A percentile compares a stretch with the other conserved stretches of the same genome.
Conservation (phyloP, 768 basidiomycete species). For the Kwoniella sp. region DNA sequence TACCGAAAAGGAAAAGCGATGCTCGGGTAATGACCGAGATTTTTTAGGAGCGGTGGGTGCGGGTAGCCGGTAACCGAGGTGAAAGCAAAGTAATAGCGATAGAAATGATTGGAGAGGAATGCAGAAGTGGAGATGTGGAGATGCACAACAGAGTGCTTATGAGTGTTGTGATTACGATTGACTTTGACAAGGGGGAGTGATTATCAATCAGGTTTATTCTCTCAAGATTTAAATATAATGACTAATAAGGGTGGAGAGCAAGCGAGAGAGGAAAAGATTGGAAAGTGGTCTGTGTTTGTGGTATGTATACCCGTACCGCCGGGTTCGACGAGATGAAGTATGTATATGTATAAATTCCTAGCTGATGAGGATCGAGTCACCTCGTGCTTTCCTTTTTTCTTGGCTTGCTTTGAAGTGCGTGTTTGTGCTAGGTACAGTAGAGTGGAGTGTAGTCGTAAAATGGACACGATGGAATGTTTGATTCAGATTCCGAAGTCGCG, state of each 20-base stretch:
- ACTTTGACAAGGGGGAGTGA: not conserved
- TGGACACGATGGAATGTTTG: too few species aligned
- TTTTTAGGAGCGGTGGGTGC: not conserved
- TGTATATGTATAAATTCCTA: not conserved
- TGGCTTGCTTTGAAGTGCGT: not conserved
- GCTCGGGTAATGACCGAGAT: conserved; percentile 1
- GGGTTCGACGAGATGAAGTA: not conserved
- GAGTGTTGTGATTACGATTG: not conserved
- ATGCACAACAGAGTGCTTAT: not conserved
- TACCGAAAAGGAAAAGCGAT: not conserved
- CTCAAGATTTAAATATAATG: not conserved
- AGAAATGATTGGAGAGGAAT: too few species aligned
- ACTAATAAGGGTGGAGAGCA: not conserved
- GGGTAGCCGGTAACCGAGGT: conserved; percentile 1
- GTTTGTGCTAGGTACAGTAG: too few species aligned
- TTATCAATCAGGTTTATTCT: not conserved
- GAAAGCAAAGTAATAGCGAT: not conserved
- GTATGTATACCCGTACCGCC: not conserved
- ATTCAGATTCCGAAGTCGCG: not conserved
- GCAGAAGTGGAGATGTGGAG: too few species aligned
- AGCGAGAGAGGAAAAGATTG: not conserved
- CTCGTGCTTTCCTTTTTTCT: not conserved
- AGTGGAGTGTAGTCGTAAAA: too few species aligned
- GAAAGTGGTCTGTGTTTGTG: not conserved
- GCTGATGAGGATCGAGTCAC: not conserved